Base-by-base conservation (phyloP, 768 basidiomycete species). In the Imleria badia region DNA sequence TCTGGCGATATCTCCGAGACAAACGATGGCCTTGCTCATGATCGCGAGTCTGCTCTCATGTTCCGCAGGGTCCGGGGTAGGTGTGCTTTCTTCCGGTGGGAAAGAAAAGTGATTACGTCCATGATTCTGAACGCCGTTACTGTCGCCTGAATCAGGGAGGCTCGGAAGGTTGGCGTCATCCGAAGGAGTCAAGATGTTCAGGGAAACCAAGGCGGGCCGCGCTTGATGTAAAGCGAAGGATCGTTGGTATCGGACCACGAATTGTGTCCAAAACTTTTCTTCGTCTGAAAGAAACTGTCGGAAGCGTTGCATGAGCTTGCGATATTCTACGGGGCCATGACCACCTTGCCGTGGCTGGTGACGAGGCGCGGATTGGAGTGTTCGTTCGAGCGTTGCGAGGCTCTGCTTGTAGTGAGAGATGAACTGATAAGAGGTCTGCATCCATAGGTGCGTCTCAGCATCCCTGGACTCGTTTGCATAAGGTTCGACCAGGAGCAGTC, bases 1-100 rank as follows among this genome's bases (percentile, higher is more conserved):
- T 39, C 97, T 81, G 55, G 94, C 91, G 45, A 99, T 86, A 65
- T 99, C 97, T 12, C 97, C 97, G 10, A 95, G 80, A 69, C 90
- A 96, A 19, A 98, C 85, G 50, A 99, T 75, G 9, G 89, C 86
- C 73, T 96, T 97, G 74, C 86, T 89, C 40, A 94, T 73, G 41
- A 91, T 84, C 11, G 84, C 81, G n/a, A 95, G 75, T 52, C 85
- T 81, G 55, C 77, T 77, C 52, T 81, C 80, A 47, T 81, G 82
- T 34, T 68, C 57, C 13, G 56, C 57, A 40, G 61, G 58, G 30
- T 56, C 54, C 29, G 77, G 78, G 12, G 73, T 38, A 10, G 79
- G 80, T 36, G 76, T 66, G 35, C 65, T 60, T 47, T 81, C 80
- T 46, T 86, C 83, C 1, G 80, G 73, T 20, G 87, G 87, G 62